Percentiles rank a stretch among this genome's conserved stretches.
These are phyloP conservation scores for Solanum peruvianum DNA, from an alignment of 257 asterid species.

Conservation along the genomic window DNA sequence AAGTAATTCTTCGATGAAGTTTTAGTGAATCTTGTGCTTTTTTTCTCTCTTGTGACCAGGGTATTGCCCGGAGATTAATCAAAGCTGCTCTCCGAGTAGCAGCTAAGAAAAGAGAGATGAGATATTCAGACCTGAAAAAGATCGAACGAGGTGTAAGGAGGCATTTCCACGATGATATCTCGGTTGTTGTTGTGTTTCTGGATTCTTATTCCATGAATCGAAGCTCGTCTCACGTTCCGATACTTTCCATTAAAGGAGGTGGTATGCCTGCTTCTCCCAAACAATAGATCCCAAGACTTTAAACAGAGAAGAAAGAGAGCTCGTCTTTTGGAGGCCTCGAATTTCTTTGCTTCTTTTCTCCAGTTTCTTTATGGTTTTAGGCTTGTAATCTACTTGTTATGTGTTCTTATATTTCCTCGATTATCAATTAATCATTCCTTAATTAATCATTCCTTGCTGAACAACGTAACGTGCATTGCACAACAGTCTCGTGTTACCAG, in stretches of 20 bases:
- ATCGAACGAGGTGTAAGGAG: conserved; percentile 86
- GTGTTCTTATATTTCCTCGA: background rate
- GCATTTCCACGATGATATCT: conserved; percentile 93
- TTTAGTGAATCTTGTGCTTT: background rate
- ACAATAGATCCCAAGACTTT: conserved; percentile 6
- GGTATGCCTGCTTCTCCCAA: conserved; percentile 22
- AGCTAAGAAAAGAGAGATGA: conserved; percentile 92
- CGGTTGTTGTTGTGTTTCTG: conserved; percentile 64
- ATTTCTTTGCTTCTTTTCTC: background rate
- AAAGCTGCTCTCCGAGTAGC: conserved; percentile 74
- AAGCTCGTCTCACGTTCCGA: conserved; percentile 11
- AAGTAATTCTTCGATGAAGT: too few species aligned
- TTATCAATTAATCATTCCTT: background rate
- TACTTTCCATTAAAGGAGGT: conserved; percentile 41
- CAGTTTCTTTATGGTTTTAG: background rate
- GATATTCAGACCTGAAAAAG: conserved; percentile 81
- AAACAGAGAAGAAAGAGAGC: background rate
- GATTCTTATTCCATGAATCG: conserved; percentile 30
- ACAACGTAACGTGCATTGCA: background rate
- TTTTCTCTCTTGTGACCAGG: conserved; percentile 28
- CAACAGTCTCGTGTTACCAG: background rate
- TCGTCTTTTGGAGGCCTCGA: background rate
- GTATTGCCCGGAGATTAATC: conserved; percentile 61
- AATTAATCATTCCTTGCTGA: background rate
- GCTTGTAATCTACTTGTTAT: background rate